phyloP scores from a whole-genome alignment of 2,329 filamentous ascomycete genomes.

The Tothia fuscella region DNA sequence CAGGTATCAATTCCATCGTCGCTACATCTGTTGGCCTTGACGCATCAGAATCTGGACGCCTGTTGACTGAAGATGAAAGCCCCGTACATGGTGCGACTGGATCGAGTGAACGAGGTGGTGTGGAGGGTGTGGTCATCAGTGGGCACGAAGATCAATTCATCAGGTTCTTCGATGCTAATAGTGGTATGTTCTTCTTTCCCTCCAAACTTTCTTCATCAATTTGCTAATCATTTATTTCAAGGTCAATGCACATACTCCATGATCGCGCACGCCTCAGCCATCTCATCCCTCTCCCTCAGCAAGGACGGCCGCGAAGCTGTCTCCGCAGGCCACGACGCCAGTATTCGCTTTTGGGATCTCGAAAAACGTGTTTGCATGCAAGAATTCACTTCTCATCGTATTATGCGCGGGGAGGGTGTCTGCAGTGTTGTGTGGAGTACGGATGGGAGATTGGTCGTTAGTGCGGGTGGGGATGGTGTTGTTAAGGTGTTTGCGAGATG shows the following conservation, averaged over 20 bases:
- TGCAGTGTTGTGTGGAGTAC: slow-evolving; percentile 93
- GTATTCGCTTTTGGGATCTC: slow-evolving; percentile 90
- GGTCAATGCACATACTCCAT: slow-evolving; percentile 99
- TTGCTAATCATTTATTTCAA: slow-evolving; percentile 28
- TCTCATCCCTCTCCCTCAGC: slow-evolving; percentile 81
- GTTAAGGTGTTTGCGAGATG: slow-evolving; percentile 68
- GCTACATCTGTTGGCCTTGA: slow-evolving; percentile 77
- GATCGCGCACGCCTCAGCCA: slow-evolving; percentile 89
- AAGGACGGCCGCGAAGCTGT: slow-evolving; percentile 91
- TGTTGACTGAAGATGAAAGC: slow-evolving; percentile 57
- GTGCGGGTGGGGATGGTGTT: slow-evolving; percentile 85
- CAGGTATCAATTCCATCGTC: slow-evolving; percentile 79
- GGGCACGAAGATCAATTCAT: slow-evolving; percentile 96
- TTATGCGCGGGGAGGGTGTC: slow-evolving; percentile 93
- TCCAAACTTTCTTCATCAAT: not conserved
- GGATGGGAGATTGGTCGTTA: slow-evolving; percentile 89
- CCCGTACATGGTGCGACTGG: slow-evolving; percentile 72
- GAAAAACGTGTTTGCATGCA: slow-evolving; percentile 94
- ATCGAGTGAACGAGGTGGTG: slow-evolving; percentile 55
- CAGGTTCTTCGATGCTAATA: slow-evolving; percentile 96
- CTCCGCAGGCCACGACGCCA: slow-evolving; percentile 90
- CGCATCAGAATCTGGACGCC: slow-evolving; percentile 16
- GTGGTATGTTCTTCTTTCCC: slow-evolving; percentile 58
- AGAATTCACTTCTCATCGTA: slow-evolving; percentile 82
- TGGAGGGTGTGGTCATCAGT: slow-evolving; percentile 89